Evolutionary conservation across 768 basidiomycete species (phyloP), one percentile per base, ranked within the genome.

Genomic region (Lactarius sp.): DNA sequence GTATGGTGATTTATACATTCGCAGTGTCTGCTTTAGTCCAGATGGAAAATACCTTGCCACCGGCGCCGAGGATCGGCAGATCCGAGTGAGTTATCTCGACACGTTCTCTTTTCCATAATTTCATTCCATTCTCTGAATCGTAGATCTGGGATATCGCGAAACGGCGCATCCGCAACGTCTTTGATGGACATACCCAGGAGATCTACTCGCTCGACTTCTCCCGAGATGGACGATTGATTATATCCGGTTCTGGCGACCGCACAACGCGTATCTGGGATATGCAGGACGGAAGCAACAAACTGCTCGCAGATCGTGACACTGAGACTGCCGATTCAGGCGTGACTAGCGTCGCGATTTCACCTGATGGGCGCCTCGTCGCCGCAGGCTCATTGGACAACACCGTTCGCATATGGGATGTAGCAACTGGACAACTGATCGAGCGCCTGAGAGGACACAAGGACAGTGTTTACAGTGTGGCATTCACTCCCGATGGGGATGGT

Each of bases 201-300:
- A 94, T 97, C 70, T 96, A 96, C 75, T 92, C 93, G 1, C 86
- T 97, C 66, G 92, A 91, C 74, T 96, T 94, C 75, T 91, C 92
- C 2, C 75, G 80, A n/a, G 90, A 94, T 69, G 94, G 94, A 7
- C 80, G 85, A 5, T 81, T 89, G 68, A 87, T 96, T 67, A 91
- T 94, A 10, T 94, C 92, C 4, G 94, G 94, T 16, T 94, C 91
- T 0, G 93, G 94, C 3, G 92, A 86, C 75, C 80, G 80, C 72
- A 84, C 82, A 0, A 83, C 83, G 33, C 73, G 81, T 51, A 80
- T 85, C 58, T 86, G 85, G 85, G 80, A 84, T 66, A 80, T 85
- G 73, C 77, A 77, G 52, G 80, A 78, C 13, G 78, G 78, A 6
- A 60, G 70, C 13, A 77, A 75, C 70, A 76, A 78, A 61, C 74